Conservation (phyloP, 2,329 filamentous ascomycete species). For the Harringtonia aguacate region DNA sequence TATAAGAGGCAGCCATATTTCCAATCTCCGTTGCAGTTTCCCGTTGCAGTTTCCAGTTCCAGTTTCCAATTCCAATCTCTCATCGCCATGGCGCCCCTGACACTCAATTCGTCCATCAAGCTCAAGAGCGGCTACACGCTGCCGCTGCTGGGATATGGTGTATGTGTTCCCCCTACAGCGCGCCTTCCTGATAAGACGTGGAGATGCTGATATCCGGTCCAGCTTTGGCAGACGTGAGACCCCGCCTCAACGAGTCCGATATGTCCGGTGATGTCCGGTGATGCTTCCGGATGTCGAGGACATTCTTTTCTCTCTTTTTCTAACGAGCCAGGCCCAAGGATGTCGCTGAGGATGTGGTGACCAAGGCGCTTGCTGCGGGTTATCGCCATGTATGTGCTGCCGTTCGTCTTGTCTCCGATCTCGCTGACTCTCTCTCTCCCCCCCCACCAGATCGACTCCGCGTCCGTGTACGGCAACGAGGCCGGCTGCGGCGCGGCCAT, state of each 20-base stretch:
- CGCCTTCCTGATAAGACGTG: no score
- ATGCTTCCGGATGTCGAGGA: no score
- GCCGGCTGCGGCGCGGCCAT: constrained; percentile 48
- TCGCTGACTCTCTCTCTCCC: background rate
- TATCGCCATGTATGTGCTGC: constrained; percentile 29
- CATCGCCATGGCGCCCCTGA: constrained; percentile 34
- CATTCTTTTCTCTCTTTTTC: background rate
- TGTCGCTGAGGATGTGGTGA: constrained; percentile 2
- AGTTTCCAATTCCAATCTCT: no score
- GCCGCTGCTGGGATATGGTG: constrained; percentile 42
- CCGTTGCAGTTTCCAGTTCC: no score
- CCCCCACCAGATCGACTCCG: constrained; percentile 44
- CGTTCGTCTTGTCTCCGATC: background rate
- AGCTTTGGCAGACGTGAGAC: constrained; percentile 44
- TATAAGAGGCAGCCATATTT: no score
- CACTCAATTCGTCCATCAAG: constrained; percentile 36
- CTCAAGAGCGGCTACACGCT: constrained; percentile 44
- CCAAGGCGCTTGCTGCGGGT: constrained; percentile 32
- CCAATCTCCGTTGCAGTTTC: no score
- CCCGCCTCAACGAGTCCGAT: no score
- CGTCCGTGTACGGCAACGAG: constrained; percentile 56
- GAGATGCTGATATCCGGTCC: background rate
- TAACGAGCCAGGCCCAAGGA: constrained; percentile 2
- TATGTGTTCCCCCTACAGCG: constrained; percentile 20
- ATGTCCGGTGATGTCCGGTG: no score